phyloP scores from a whole-genome alignment of 345 rosid genomes.

The Murraya koenigii region DNA sequence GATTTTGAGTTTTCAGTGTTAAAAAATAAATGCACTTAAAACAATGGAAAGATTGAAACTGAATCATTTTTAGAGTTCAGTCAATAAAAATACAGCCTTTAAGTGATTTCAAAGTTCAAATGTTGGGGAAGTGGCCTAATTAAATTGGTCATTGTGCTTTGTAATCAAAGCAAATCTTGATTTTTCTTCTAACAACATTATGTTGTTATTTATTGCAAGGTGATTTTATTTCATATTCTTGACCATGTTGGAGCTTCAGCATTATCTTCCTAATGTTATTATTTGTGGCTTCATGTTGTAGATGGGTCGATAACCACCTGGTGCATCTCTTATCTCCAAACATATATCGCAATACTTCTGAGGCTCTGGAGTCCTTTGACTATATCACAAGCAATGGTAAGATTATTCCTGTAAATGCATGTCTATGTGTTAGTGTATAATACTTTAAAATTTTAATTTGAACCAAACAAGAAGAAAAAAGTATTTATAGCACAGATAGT shows the following conservation, averaged over 20 bases:
- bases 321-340: conserved; percentile 88
- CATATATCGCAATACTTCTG: conserved; percentile 68
- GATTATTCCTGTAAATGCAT: neutral
- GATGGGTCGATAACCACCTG: conserved; percentile 94
- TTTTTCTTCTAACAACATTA: neutral
- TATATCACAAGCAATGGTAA: conserved; percentile 82
- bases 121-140: neutral
- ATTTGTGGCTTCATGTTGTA: conserved; percentile 20
- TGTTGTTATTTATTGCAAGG: neutral
- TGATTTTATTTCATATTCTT: neutral
- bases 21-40: no score
- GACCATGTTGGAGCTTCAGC: neutral
- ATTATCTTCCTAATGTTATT: neutral
- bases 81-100: neutral
- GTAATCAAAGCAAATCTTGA: neutral
- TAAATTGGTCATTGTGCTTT: neutral
- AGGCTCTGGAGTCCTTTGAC: conserved; percentile 84
- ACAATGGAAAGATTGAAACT: neutral
- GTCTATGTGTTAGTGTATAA: neutral
- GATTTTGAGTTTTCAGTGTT: neutral
- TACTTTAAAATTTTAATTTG: neutral
- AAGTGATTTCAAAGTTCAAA: neutral
- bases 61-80: neutral
- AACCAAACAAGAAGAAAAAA: neutral
- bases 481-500: no score